Percentiles rank a stretch among this genome's conserved stretches.
Evolutionary conservation across 176 grass and related monocot genomes (phyloP).

Genomic region (Cymbopogon citratus): DNA sequence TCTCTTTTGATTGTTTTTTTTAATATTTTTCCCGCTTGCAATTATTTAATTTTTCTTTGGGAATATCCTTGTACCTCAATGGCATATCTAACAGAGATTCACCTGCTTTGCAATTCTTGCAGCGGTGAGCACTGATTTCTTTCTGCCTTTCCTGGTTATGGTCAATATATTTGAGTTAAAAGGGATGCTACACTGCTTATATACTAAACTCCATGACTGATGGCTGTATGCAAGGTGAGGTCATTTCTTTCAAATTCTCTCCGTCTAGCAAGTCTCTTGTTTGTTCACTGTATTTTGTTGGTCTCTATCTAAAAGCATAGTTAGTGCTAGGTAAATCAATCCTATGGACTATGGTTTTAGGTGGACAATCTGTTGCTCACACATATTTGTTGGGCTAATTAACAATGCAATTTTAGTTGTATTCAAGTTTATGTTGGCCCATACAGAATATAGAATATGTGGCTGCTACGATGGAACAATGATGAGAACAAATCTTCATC

Average conservation of each 20-base stretch:
- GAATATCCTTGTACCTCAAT: not conserved
- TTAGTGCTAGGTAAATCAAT: not conserved
- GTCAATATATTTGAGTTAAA: not conserved
- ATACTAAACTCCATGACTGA: not conserved
- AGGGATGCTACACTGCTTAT: not conserved
- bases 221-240: not conserved
- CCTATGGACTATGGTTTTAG: not conserved
- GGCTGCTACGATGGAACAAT: not conserved
- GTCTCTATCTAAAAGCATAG: not conserved
- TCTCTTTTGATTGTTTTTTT: not conserved
- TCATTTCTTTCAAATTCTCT: not conserved
- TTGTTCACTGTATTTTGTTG: not conserved
- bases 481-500: slow-evolving; percentile 2
- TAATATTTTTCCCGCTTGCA: not conserved
- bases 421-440: not conserved
- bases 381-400: not conserved
- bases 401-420: not conserved
- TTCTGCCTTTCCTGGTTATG: not conserved
- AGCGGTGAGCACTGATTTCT: not conserved
- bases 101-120: not conserved
- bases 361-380: not conserved
- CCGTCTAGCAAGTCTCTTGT: not conserved
- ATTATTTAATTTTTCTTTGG: not conserved
- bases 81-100: not conserved
- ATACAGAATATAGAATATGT: not conserved